Evolutionary conservation across 352 stramenopile species (phyloP), one percentile per base, ranked within the genome.

Genomic region (Phytophthora hybrid): DNA sequence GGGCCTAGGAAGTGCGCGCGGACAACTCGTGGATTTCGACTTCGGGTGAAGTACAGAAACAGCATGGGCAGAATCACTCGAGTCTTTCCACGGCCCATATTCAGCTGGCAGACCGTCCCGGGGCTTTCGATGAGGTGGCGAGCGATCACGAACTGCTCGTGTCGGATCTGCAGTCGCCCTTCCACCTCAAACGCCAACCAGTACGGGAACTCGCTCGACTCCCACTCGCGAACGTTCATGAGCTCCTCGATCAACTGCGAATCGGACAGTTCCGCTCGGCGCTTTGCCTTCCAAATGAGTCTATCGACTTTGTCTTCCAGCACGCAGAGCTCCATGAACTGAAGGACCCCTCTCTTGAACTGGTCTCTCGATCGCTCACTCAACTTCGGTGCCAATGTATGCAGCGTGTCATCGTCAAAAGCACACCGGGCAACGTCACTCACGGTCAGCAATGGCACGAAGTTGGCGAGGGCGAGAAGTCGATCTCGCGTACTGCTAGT

Each of bases 131-230:
- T 86, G n/a, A 97, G 71, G 53, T 97, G 87, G 19, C 80, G 61
- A 7, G 88, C 83, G 32, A 96, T 81, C 4, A 90, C 71, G 59
- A 84, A 94, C 66, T 97, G 90, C 39, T 94, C 87, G n/a, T 81
- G 83, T 0, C 89, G 82, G 32, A 97, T 97, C 66, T 95, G 87
- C 11, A 97, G 59, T 11, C 72, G 37, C 7, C 85, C 84, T 77
- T 97, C 92, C 3, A 93, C 82, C 71, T 97, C 92, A 72, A 97
- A 97, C 21, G 91, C 88, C 53, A 97, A 73, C 92, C 92, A 97
- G 64, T 85, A 90, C 2, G 90, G 90, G 65, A 92, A 81, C 4
- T 89, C 77, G 0, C 4, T 44, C 11, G 76, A 77, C 31, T 84
- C 49, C 90, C 90, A 97, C 21, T 75, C 23, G 10, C 77, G 79